Conservation (phyloP, 257 asterid species). For the Pogostemon cablin region DNA sequence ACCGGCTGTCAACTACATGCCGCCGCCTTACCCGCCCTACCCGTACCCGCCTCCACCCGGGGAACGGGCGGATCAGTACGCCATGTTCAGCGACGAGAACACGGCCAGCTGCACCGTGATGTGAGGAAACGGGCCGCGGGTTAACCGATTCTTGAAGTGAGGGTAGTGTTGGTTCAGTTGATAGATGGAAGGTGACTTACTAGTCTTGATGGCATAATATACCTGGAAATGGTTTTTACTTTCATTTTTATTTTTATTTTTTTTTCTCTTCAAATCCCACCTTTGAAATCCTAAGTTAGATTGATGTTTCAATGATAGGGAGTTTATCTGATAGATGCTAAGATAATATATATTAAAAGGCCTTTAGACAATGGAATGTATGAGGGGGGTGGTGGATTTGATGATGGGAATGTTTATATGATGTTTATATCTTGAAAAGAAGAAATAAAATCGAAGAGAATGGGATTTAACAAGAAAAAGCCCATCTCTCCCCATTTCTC, state of each 20-base stretch:
- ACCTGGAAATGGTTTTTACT: slow-evolving; percentile 47
- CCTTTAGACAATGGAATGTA: slow-evolving; percentile 40
- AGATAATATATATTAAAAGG: slow-evolving; percentile 47
- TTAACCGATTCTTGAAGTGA: background rate
- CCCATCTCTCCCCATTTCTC: slow-evolving; percentile 11
- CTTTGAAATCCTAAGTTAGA: slow-evolving; percentile 43
- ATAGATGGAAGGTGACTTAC: slow-evolving; percentile 31
- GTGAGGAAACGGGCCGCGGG: slow-evolving; percentile 39
- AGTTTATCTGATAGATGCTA: slow-evolving; percentile 47
- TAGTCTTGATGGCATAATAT: slow-evolving; percentile 46
- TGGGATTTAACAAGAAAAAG: slow-evolving; percentile 33
- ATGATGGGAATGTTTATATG: slow-evolving; percentile 49
- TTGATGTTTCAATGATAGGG: slow-evolving; percentile 46
- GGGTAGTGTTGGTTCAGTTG: slow-evolving; percentile 26
- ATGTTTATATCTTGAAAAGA: slow-evolving; percentile 50
- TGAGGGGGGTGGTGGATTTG: slow-evolving; percentile 34
- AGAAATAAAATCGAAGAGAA: slow-evolving; percentile 45
- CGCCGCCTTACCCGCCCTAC: slow-evolving; percentile 69
- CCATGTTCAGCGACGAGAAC: slow-evolving; percentile 75
- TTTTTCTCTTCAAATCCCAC: background rate
- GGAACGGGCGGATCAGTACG: slow-evolving; percentile 51
- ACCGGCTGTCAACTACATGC: slow-evolving; percentile 86
- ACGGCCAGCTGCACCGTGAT: slow-evolving; percentile 65
- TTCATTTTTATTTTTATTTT: slow-evolving; percentile 27
- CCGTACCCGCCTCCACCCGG: slow-evolving; percentile 68